Evolutionary conservation across 352 stramenopile genomes (phyloP), one percentile per base, ranked within the genome.

Genomic region (Phytopythium helicoides): DNA sequence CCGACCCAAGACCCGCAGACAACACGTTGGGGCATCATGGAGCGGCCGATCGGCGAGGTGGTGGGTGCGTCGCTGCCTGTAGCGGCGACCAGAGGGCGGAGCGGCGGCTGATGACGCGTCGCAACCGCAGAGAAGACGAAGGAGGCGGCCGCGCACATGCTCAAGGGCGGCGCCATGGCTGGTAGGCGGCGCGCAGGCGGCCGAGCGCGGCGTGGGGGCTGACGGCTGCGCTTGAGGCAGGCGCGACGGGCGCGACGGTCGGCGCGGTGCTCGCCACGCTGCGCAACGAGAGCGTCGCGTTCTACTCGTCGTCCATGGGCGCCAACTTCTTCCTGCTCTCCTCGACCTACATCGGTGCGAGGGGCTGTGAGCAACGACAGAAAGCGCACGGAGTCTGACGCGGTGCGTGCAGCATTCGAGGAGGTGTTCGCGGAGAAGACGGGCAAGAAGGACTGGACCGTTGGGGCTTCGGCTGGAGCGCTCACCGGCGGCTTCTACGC

Each of bases 271-370:
- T 94, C 18, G 85, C 85, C 2, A 71, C 73, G 19, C 44, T 89
- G 25, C 80, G 85, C 38, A 87, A 89, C 35, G 77, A 94, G 36
- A 92, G 74, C 48, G 67, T 89, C 47, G 73, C 70, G 54, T 94
- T 94, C 48, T 94, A 91, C 57, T 62, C 85, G 16, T 77, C 85
- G 11, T 90, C 82, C 21, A 90, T 94, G 76, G 82, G 80, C 7
- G 78, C 82, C 59, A 94, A 92, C 60, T 92, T 94, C 41, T 91
- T 92, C 56, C 53, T 94, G 38, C 49, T 91, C 6, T 86, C 78
- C 3, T 82, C 82, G n/a, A 91, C 85, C n/a, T 94, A 89, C 59
- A 90, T 92, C 38, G 74, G 82, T 91, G 11, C 46, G 46, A n/a
- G n/a, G 34, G 16, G 8, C 10, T 9, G n/a, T n/a, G n/a, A n/a